Evolutionary conservation across 202 grass and related monocot genomes (phyloP).

Genomic region (Setaria viridis): DNA sequence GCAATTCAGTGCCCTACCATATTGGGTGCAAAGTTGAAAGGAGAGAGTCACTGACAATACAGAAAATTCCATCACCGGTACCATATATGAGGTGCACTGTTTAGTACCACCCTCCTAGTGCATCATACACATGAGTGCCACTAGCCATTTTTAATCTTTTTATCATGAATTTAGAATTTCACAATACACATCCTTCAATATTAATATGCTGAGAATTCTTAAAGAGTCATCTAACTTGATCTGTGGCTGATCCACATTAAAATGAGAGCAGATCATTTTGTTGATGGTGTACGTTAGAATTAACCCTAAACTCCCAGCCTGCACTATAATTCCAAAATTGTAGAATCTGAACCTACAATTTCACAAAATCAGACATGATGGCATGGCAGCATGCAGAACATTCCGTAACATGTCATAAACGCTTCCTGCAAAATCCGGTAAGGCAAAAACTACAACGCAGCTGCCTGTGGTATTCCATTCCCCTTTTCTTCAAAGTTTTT

Average conservation of each 20-base stretch:
- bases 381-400: background rate
- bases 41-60: background rate
- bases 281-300: background rate
- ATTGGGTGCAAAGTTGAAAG: background rate
- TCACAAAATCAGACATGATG: background rate
- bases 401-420: background rate
- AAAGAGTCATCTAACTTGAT: background rate
- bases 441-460: background rate
- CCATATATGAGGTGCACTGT: background rate
- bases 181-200: background rate
- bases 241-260: background rate
- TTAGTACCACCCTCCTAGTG: background rate
- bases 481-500: background rate
- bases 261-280: background rate
- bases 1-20: background rate
- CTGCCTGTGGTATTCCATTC: background rate
- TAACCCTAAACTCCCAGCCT: background rate
- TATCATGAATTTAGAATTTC: background rate
- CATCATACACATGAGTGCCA: background rate
- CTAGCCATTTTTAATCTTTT: background rate
- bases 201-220: background rate
- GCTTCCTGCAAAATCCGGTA: background rate
- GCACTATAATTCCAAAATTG: background rate
- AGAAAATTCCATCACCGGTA: background rate
- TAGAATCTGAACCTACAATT: background rate